Evolutionary conservation across 768 basidiomycete species (phyloP).

Genomic region (Boletellus sp.): DNA sequence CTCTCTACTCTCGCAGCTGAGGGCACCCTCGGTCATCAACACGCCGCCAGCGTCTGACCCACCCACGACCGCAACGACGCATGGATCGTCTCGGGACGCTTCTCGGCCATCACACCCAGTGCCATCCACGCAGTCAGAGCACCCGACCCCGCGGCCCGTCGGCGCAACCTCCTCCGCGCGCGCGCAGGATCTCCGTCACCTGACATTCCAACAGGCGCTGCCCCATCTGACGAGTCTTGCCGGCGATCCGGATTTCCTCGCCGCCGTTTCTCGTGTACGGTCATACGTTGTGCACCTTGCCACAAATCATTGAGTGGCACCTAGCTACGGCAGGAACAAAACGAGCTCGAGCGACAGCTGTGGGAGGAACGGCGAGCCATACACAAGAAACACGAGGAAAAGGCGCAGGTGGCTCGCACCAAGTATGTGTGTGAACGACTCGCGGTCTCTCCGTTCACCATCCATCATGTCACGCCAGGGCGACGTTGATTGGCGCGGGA

Average conservation of each 20-base stretch:
- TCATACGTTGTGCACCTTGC: neutral
- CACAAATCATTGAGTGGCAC: slow-evolving; percentile 7
- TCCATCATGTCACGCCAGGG: slow-evolving; percentile 39
- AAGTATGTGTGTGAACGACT: slow-evolving; percentile 45
- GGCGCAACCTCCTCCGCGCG: slow-evolving; percentile 3
- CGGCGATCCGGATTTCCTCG: slow-evolving; percentile 49
- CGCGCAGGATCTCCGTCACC: slow-evolving; percentile 40
- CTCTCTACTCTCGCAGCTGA: slow-evolving; percentile 59
- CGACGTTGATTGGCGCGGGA: slow-evolving; percentile 58
- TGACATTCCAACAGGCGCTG: slow-evolving; percentile 69
- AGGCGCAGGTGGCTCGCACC: slow-evolving; percentile 61
- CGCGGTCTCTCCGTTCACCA: slow-evolving; percentile 1
- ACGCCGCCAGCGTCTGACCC: slow-evolving; percentile 10
- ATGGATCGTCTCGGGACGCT: slow-evolving; percentile 7
- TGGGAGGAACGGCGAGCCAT: slow-evolving; percentile 67
- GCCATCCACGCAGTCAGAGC: slow-evolving; percentile 2
- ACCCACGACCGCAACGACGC: slow-evolving; percentile 4
- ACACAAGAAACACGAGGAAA: slow-evolving; percentile 63
- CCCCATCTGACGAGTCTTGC: slow-evolving; percentile 60
- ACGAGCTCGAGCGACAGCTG: slow-evolving; percentile 60
- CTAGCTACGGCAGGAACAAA: slow-evolving; percentile 72
- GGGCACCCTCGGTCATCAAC: slow-evolving; percentile 23
- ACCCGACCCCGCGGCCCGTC: slow-evolving; percentile 13
- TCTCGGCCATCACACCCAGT: slow-evolving; percentile 16
- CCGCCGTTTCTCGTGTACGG: slow-evolving; percentile 50